phyloP scores from a whole-genome alignment of 2,329 filamentous ascomycete species.

The Colletotrichum simmondsii region DNA sequence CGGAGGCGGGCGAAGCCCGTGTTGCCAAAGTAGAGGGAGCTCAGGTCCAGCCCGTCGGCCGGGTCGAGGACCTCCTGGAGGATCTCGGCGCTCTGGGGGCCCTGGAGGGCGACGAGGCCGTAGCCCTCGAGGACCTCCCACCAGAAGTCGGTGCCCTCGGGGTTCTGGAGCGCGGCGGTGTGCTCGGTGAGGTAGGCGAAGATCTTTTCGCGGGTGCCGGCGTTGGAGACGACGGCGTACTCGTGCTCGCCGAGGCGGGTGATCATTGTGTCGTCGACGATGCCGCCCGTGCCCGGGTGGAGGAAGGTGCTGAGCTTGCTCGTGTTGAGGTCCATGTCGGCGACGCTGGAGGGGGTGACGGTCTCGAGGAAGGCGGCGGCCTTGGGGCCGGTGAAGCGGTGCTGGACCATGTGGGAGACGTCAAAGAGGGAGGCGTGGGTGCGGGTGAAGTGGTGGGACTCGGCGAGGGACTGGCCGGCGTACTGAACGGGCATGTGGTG shows the following conservation, averaged over 20 bases:
- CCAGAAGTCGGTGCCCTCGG: constrained; percentile 66
- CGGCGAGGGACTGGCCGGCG: constrained; percentile 77
- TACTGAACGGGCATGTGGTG: constrained; percentile 96
- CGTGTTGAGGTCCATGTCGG: constrained; percentile 71
- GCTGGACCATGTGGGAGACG: constrained; percentile 96
- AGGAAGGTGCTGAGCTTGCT: constrained; percentile 89
- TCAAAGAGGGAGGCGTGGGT: constrained; percentile 92
- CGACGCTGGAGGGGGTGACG: constrained; percentile 82
- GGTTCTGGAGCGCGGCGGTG: constrained; percentile 68
- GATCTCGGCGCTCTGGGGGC: constrained; percentile 78
- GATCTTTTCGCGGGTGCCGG: constrained; percentile 91
- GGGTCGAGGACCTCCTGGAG: constrained; percentile 72
- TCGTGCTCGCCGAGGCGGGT: constrained; percentile 78
- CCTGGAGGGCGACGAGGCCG: constrained; percentile 90
- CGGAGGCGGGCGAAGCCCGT: constrained; percentile 74
- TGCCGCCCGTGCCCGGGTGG: constrained; percentile 83
- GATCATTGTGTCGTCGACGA: constrained; percentile 94
- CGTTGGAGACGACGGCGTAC: constrained; percentile 97
- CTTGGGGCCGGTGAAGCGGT: constrained; percentile 83
- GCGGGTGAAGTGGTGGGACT: constrained; percentile 91
- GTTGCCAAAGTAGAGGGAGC: constrained; percentile 84
- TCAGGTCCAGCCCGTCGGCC: constrained; percentile 64
- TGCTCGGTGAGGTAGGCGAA: constrained; percentile 79
- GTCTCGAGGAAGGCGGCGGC: constrained; percentile 84
- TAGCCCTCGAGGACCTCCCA: constrained; percentile 79